Evolutionary conservation across 495 filamentous ascomycete species (phyloP).

Genomic region (Immersiella caudata): DNA sequence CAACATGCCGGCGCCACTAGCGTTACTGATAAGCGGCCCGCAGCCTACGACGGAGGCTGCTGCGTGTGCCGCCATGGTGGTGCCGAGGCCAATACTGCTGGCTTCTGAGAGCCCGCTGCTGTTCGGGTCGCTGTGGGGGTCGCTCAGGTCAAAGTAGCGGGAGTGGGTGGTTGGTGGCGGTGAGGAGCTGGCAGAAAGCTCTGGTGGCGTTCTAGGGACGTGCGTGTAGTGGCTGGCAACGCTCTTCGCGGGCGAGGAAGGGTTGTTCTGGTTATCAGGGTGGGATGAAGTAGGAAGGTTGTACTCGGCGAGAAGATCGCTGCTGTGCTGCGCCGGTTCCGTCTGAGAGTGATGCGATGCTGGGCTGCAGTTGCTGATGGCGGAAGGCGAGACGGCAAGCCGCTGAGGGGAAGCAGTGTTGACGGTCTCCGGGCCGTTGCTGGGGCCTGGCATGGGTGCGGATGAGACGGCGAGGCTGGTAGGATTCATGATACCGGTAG

Average conservation of each 20-base stretch:
- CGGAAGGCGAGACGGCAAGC: constrained; percentile 36
- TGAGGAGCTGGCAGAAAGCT: constrained; percentile 50
- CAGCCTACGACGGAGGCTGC: constrained; percentile 21
- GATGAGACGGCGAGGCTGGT: constrained; percentile 40
- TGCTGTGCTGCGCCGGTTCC: neutral
- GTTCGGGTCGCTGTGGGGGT: constrained; percentile 33
- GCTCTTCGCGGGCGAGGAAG: constrained; percentile 52
- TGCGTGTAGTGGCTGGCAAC: constrained; percentile 37
- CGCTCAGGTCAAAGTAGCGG: constrained; percentile 47
- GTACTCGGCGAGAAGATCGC: constrained; percentile 23
- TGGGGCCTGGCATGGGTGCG: constrained; percentile 44
- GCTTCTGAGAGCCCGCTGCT: constrained; percentile 34
- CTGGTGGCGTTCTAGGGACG: constrained; percentile 33
- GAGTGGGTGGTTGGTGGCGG: constrained; percentile 38
- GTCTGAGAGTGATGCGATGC: neutral
- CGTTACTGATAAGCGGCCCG: neutral
- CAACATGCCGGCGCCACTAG: neutral
- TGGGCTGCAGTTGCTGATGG: constrained; percentile 37
- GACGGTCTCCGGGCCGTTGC: constrained; percentile 26
- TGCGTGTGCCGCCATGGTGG: constrained; percentile 37
- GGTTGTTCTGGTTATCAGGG: constrained; percentile 21
- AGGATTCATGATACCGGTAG: constrained; percentile 42
- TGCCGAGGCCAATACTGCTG: constrained; percentile 35
- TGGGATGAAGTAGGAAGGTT: constrained; percentile 17
- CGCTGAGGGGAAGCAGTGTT: constrained; percentile 30